Percentiles rank a stretch among this genome's conserved stretches.
These are phyloP conservation scores for Lachnellula arida DNA, from an alignment of 2,329 filamentous ascomycete genomes.

Conservation along the genomic window DNA sequence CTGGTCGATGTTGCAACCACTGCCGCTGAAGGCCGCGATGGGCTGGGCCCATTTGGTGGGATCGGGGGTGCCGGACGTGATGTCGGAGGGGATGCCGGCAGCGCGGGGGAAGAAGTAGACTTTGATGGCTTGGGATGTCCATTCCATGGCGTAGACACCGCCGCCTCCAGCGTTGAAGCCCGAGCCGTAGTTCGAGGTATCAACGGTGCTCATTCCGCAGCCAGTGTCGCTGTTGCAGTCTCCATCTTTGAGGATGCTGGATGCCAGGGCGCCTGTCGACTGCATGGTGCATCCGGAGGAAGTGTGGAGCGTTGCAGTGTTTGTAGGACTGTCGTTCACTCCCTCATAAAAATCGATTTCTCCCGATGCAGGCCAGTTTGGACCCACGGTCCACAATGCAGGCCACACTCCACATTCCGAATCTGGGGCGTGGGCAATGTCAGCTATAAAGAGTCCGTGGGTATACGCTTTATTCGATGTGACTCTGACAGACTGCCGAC, in stretches of 20 bases:
- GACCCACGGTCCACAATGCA: slow-evolving; percentile 53
- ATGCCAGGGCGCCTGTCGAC: slow-evolving; percentile 43
- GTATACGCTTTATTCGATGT: slow-evolving; percentile 49
- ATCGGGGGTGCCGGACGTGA: slow-evolving; percentile 54
- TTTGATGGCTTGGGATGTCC: slow-evolving; percentile 66
- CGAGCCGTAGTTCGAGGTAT: slow-evolving; percentile 56
- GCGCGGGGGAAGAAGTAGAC: slow-evolving; percentile 77
- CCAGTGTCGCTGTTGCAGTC: slow-evolving; percentile 59
- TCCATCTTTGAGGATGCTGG: slow-evolving; percentile 40
- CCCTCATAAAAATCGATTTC: no score
- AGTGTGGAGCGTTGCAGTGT: slow-evolving; percentile 50
- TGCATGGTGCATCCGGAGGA: slow-evolving; percentile 52
- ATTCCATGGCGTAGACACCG: slow-evolving; percentile 71
- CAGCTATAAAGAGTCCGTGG: slow-evolving; percentile 53
- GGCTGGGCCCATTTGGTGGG: slow-evolving; percentile 67
- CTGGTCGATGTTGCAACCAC: slow-evolving; percentile 64
- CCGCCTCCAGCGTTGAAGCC: slow-evolving; percentile 67
- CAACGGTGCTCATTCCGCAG: slow-evolving; percentile 51
- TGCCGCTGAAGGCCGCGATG: slow-evolving; percentile 62
- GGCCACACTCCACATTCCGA: slow-evolving; percentile 56
- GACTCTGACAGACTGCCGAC: slow-evolving; percentile 67
- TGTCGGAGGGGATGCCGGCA: slow-evolving; percentile 56
- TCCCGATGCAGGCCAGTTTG: slow-evolving; percentile 62
- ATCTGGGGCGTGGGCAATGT: slow-evolving; percentile 55
- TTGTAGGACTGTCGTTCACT: no score